These are phyloP conservation scores for Hyparrhenia diplandra DNA, from an alignment of 176 grass and related monocot genomes.

Conservation along the genomic window DNA sequence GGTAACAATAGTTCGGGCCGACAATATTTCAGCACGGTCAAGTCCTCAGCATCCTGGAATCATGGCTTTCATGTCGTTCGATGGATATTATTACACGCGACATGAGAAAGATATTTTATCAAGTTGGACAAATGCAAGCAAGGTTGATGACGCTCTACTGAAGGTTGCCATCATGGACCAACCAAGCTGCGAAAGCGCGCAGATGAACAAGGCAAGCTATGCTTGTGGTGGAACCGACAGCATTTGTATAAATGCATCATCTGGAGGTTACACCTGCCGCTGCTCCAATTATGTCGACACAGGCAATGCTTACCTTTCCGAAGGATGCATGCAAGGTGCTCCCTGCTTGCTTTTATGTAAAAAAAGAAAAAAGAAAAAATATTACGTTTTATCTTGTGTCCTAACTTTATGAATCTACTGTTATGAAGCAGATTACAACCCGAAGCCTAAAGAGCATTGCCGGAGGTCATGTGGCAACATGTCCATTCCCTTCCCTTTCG, in stretches of 20 bases:
- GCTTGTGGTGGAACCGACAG: background rate
- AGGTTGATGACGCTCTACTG: background rate
- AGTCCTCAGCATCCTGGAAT: background rate
- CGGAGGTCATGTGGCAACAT: conserved; percentile 2
- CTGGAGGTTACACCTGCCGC: background rate
- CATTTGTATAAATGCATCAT: background rate
- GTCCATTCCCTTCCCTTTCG: conserved; percentile 19
- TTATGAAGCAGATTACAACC: background rate
- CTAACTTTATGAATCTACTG: background rate
- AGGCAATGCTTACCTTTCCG: background rate
- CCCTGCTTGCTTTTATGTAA: background rate
- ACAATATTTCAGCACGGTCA: background rate
- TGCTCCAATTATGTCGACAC: fast-evolving
- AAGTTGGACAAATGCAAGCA: background rate
- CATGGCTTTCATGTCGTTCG: background rate
- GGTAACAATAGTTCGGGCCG: background rate
- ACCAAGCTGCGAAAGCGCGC: conserved; percentile 20
- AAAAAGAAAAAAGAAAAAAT: background rate
- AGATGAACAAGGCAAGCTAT: background rate
- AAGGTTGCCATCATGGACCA: background rate
- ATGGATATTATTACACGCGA: fast-evolving
- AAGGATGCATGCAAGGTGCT: background rate
- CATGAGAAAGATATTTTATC: background rate
- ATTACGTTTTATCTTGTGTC: background rate
- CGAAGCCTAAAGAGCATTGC: background rate